Conservation (phyloP, 768 basidiomycete species). For the Tricholoma sp. region DNA sequence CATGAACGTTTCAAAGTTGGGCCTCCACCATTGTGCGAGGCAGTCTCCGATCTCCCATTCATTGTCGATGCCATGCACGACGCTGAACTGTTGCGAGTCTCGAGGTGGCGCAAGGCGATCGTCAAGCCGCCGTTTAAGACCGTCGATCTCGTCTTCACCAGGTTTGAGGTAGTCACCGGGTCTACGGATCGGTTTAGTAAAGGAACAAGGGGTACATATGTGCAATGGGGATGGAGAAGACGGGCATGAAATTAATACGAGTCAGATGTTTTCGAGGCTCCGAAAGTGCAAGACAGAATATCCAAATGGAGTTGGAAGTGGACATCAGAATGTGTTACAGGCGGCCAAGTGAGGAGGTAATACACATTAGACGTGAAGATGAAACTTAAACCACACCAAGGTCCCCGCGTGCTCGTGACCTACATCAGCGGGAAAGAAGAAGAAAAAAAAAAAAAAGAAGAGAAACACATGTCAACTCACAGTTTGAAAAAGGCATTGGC, state of each 20-base stretch:
- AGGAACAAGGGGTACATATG: background rate
- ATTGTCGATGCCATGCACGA: constrained; percentile 70
- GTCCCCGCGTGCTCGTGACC: background rate
- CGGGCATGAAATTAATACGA: background rate
- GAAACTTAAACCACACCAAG: background rate
- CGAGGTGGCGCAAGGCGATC: constrained; percentile 80
- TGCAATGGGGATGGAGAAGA: constrained; percentile 2
- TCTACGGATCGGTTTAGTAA: constrained; percentile 31
- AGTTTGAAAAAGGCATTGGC: constrained; percentile 99
- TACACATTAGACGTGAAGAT: background rate
- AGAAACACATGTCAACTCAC: constrained; percentile 39
- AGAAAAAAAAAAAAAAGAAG: constrained; percentile 1
- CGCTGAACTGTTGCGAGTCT: constrained; percentile 67
- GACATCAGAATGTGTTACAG: background rate
- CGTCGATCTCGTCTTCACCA: constrained; percentile 88
- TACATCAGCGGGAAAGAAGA: background rate
- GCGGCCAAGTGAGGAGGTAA: background rate
- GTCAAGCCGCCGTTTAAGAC: constrained; percentile 84
- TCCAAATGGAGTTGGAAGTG: background rate
- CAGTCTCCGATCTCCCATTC: constrained; percentile 98
- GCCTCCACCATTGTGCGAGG: constrained; percentile 97
- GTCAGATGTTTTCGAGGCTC: background rate
- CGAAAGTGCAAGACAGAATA: background rate
- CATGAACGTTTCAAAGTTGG: constrained; percentile 99
- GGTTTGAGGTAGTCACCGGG: constrained; percentile 99